phyloP scores from a whole-genome alignment of 441 rosid genomes.

The Kokia cookei region DNA sequence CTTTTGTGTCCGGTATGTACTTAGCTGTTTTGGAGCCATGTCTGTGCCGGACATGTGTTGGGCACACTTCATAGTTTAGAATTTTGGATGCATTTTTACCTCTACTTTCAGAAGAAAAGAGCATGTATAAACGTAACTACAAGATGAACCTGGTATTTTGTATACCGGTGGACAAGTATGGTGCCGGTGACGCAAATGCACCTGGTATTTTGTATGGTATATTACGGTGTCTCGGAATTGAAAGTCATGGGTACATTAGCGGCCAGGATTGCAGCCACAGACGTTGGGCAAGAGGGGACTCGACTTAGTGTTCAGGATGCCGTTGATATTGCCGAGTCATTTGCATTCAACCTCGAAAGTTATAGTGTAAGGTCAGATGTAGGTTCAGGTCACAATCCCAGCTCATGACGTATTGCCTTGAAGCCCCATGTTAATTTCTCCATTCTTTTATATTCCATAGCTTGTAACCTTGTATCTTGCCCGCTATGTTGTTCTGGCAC shows the following conservation, averaged over 20 bases:
- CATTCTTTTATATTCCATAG: background rate
- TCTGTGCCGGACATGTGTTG: too few species aligned
- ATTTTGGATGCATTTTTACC: too few species aligned
- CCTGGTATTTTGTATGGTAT: constrained; percentile 80
- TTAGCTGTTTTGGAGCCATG: too few species aligned
- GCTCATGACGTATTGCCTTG: constrained; percentile 29
- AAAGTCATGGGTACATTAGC: constrained; percentile 83
- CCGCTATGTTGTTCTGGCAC: background rate
- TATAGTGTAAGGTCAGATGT: constrained; percentile 37
- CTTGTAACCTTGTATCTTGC: constrained; percentile 4
- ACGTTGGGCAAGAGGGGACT: constrained; percentile 86
- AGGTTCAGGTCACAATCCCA: constrained; percentile 55
- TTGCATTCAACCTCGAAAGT: constrained; percentile 34
- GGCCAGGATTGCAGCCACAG: constrained; percentile 80
- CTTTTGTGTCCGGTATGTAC: too few species aligned
- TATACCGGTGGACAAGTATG: constrained; percentile 74
- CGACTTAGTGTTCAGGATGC: constrained; percentile 79
- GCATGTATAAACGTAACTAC: too few species aligned
- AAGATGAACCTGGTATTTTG: constrained; percentile 1
- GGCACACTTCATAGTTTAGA: too few species aligned
- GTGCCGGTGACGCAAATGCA: constrained; percentile 92
- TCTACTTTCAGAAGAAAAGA: too few species aligned
- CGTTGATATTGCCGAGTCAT: constrained; percentile 53
- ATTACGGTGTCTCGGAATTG: constrained; percentile 59
- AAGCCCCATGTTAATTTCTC: background rate